Evolutionary conservation across 441 rosid genomes (phyloP).

Genomic region (Adansonia madagascariensis): DNA sequence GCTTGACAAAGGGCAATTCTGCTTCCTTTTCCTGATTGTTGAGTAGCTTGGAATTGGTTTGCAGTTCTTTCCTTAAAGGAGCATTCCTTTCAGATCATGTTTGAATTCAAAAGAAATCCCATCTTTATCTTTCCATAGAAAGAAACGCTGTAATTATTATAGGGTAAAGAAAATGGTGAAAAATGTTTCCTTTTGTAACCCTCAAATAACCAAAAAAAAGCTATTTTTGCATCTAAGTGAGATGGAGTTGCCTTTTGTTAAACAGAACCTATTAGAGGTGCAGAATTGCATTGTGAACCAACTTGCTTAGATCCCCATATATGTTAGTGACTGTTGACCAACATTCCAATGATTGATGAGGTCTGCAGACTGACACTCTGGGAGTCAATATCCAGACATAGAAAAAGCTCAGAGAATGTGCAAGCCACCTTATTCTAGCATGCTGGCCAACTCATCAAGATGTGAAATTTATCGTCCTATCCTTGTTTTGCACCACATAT

Average conservation of each 20-base stretch:
- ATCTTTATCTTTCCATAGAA: conserved; percentile 9
- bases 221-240: conserved; percentile 10
- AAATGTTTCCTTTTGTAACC: not conserved
- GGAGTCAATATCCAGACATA: conserved; percentile 18
- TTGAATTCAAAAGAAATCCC: not conserved
- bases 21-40: not conserved
- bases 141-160: not conserved
- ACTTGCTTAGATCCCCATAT: conserved; percentile 1
- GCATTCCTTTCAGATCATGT: not conserved
- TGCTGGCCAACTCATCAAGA: conserved; percentile 35
- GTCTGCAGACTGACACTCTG: conserved; percentile 22
- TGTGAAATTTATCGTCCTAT: conserved; percentile 27
- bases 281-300: conserved; percentile 18
- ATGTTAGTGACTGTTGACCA: not conserved
- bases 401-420: conserved; percentile 24
- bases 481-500: conserved; percentile 30
- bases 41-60: not conserved
- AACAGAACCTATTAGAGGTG: not conserved
- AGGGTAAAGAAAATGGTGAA: conserved; percentile 3
- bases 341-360: conserved; percentile 23
- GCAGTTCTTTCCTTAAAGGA: not conserved
- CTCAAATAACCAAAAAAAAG: conserved; percentile 16
- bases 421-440: conserved; percentile 38
- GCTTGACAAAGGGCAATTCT: not conserved
- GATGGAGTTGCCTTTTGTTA: not conserved